phyloP scores from a whole-genome alignment of 306 rosid species.

The Quercus glauca region DNA sequence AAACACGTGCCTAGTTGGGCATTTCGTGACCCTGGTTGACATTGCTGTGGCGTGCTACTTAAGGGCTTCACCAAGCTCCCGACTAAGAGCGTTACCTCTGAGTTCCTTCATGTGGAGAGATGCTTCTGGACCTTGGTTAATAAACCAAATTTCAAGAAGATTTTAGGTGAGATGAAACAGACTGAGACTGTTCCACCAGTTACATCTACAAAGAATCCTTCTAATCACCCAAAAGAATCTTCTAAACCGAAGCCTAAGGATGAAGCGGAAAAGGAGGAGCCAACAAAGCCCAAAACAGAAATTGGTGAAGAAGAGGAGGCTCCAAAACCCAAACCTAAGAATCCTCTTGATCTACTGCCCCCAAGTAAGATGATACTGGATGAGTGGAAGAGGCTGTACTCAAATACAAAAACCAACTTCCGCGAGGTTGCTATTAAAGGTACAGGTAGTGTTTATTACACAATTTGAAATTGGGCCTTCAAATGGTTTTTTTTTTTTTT shows the following conservation, averaged over 20 bases:
- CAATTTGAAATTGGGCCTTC: neutral
- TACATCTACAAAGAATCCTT: conserved; percentile 51
- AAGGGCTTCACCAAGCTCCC: conserved; percentile 33
- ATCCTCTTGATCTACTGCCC: no score
- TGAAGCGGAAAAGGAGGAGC: conserved; percentile 46
- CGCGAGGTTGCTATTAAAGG: conserved; percentile 94
- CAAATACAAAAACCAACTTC: conserved; percentile 87
- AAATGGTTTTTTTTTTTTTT: neutral
- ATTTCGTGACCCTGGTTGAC: conserved; percentile 79
- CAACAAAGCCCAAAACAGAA: conserved; percentile 41
- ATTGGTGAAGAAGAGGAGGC: conserved; percentile 56
- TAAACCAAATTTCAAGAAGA: conserved; percentile 73
- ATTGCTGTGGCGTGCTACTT: conserved; percentile 48
- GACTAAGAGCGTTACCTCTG: conserved; percentile 70
- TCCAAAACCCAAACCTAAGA: conserved; percentile 87
- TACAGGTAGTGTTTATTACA: neutral
- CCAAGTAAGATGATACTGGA: conserved; percentile 39
- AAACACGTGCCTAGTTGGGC: conserved; percentile 76
- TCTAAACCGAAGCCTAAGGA: conserved; percentile 57
- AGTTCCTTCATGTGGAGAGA: conserved; percentile 87
- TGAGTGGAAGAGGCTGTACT: conserved; percentile 88
- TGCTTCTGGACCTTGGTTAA: conserved; percentile 93
- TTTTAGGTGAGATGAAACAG: conserved; percentile 73
- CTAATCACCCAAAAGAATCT: conserved; percentile 56
- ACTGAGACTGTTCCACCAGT: conserved; percentile 39